Conservation (phyloP, 805 yeast genomes). For the Metschnikowia matae region DNA sequence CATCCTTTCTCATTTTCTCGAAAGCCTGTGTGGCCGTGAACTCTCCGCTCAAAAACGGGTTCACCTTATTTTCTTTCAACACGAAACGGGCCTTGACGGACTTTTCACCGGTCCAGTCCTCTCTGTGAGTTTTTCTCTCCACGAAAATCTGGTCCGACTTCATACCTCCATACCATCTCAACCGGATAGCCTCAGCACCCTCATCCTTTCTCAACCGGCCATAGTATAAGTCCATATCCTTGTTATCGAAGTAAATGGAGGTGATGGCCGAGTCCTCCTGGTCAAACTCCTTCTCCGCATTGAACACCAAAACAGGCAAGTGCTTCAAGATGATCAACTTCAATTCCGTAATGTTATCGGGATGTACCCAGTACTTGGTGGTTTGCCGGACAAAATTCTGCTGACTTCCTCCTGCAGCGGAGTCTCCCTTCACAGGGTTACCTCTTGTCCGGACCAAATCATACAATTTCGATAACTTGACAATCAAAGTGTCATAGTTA, state of each 20-base stretch:
- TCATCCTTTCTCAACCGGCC: constrained; percentile 95
- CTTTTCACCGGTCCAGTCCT: constrained; percentile 99
- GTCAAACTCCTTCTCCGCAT: constrained; percentile 93
- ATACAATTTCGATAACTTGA: constrained; percentile 81
- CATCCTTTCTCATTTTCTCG: constrained; percentile 89
- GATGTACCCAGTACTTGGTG: constrained; percentile 98
- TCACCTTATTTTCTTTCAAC: constrained; percentile 85
- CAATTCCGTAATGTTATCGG: constrained; percentile 94
- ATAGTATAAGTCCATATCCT: constrained; percentile 82
- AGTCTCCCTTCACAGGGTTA: constrained; percentile 90
- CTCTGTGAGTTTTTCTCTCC: constrained; percentile 97
- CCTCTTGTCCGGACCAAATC: constrained; percentile 95
- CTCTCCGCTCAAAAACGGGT: constrained; percentile 76
- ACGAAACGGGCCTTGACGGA: constrained; percentile 98
- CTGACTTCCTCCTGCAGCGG: constrained; percentile 96
- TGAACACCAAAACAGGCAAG: constrained; percentile 94
- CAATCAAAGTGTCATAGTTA: constrained; percentile 84
- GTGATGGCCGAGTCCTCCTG: constrained; percentile 94
- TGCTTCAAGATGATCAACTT: constrained; percentile 90
- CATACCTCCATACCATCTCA: constrained; percentile 99
- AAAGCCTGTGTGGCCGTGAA: constrained; percentile 87
- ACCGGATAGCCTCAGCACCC: constrained; percentile 97
- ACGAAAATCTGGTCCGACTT: constrained; percentile 85
- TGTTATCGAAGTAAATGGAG: constrained; percentile 91
- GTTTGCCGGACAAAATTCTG: constrained; percentile 98